A percentile compares a stretch with the other conserved stretches of the same genome.
phyloP scores from a whole-genome alignment of 768 basidiomycete genomes.

The Agrocybe pediades region DNA sequence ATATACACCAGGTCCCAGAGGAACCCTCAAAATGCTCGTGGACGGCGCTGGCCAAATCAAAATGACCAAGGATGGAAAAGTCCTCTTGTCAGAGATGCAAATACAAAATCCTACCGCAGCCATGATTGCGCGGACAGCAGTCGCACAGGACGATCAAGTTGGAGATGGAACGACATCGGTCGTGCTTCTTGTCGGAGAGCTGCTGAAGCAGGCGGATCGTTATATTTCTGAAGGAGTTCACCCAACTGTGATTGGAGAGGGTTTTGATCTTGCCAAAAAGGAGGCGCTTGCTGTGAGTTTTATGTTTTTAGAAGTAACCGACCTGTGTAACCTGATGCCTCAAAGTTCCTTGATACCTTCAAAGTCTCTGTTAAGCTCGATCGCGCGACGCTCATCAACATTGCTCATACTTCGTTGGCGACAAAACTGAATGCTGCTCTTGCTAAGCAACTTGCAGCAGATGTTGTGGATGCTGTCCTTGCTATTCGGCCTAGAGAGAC shows the following conservation, averaged over 20 bases:
- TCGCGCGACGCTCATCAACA: slow-evolving; percentile 88
- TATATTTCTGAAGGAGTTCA: slow-evolving; percentile 98
- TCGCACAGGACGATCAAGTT: slow-evolving; percentile 98
- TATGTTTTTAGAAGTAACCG: slow-evolving; percentile 5
- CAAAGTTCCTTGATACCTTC: slow-evolving; percentile 90
- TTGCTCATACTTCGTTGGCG: slow-evolving; percentile 92
- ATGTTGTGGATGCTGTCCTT: slow-evolving; percentile 94
- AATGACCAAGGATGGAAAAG: slow-evolving; percentile 99
- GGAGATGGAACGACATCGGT: slow-evolving; percentile 99
- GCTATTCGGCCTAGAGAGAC: slow-evolving; percentile 75
- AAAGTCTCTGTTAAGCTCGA: slow-evolving; percentile 79
- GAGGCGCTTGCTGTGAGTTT: slow-evolving; percentile 78
- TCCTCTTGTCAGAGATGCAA: slow-evolving; percentile 98
- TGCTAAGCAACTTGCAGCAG: slow-evolving; percentile 85
- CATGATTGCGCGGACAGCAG: slow-evolving; percentile 98
- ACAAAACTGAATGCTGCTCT: slow-evolving; percentile 86
- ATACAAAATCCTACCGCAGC: slow-evolving; percentile 99
- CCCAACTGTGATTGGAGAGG: slow-evolving; percentile 92
- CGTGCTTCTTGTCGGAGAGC: slow-evolving; percentile 91
- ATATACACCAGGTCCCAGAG: slow-evolving; percentile 74
- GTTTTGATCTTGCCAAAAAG: slow-evolving; percentile 98
- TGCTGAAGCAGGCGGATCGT: slow-evolving; percentile 96
- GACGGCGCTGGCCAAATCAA: slow-evolving; percentile 98
- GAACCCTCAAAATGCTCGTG: slow-evolving; percentile 99
- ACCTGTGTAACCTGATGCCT: slow-evolving; percentile 1